phyloP scores from a whole-genome alignment of 352 stramenopile genomes.

The Globisporangium carolinianum region DNA sequence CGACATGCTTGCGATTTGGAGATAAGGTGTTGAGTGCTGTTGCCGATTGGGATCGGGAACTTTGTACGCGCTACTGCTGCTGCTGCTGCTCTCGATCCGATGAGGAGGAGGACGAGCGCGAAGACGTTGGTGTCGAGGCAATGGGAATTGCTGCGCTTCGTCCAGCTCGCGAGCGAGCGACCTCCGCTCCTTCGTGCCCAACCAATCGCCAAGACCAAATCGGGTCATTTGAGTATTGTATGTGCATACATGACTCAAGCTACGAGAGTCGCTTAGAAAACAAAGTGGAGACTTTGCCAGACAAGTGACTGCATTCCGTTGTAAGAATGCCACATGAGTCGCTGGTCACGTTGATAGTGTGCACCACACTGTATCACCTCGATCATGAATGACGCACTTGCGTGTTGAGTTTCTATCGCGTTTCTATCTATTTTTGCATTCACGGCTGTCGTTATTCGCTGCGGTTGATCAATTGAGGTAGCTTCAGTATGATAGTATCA shows the following conservation, averaged over 20 bases:
- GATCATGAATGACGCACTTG: too few relatives aligned
- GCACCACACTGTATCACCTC: too few relatives aligned
- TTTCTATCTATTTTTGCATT: too few relatives aligned
- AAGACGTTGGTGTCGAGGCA: not conserved
- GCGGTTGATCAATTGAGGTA: too few relatives aligned
- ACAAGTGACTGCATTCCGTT: too few relatives aligned
- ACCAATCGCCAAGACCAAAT: slow-evolving; percentile 4
- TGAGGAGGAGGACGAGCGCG: not conserved
- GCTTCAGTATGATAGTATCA: too few relatives aligned
- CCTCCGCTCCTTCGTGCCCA: slow-evolving; percentile 2
- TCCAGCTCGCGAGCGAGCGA: not conserved
- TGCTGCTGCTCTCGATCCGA: not conserved
- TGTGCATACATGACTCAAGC: not conserved
- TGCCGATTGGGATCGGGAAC: not conserved
- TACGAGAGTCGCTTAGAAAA: not conserved
- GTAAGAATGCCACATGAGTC: too few relatives aligned
- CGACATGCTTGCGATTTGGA: slow-evolving; percentile 23
- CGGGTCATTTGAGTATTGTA: not conserved
- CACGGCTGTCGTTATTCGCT: too few relatives aligned
- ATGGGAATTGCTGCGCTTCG: not conserved
- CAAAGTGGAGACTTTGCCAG: not conserved
- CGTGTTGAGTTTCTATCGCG: too few relatives aligned
- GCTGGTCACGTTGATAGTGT: too few relatives aligned
- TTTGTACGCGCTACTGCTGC: not conserved
- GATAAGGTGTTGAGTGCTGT: not conserved